Base-by-base conservation (phyloP, 805 yeast genomes). In the Starmerella bombi region DNA sequence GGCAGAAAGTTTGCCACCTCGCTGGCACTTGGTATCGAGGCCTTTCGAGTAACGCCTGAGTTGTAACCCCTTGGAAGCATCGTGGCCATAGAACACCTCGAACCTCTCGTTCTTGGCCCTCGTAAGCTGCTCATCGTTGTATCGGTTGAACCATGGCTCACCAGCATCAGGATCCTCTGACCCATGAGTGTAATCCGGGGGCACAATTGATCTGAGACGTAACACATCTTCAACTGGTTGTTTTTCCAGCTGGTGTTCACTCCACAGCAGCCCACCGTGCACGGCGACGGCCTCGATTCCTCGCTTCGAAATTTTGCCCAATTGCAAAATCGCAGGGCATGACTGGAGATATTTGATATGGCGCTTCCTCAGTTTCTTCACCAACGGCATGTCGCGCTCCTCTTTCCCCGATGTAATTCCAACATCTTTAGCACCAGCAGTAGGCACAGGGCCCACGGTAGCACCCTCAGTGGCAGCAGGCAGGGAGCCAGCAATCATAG, bases 231-330 rank as follows among this genome's bases (percentile, higher is more conserved):
- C 65, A 1, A 86, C 76, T 37, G 66, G 64, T 59, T 78, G 88
- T 19, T 71, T 70, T 34, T 68, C 63, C 22, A 77, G 61, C 9
- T 55, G 50, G 12, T 59, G 54, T 38, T 71, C 58, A 52, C 73
- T 72, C 78, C 93, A 81, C 45, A 77, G 57, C 37, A 85, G 62
- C 0, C 95, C 95, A 2, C 80, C 94, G 59, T 85, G 95, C 7
- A 76, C 86, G 1, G 83, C 93, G 9, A 77, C 65, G 20, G 71
- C 68, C 42, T 60, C 49, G 43, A 56, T 55, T 18, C 60, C 57
- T 4, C 54, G 52, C 25, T 60, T 62, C 6, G 67, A 18, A 17
- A 77, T 74, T 7, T 66, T 66, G 1, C 91, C 91, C 25, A 83
- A 51, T 41, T 64, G 61, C 50, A 73, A 61, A 17, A 82, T 76